phyloP scores from a whole-genome alignment of 2,329 filamentous ascomycete genomes.

The Orbilia brochopaga region DNA sequence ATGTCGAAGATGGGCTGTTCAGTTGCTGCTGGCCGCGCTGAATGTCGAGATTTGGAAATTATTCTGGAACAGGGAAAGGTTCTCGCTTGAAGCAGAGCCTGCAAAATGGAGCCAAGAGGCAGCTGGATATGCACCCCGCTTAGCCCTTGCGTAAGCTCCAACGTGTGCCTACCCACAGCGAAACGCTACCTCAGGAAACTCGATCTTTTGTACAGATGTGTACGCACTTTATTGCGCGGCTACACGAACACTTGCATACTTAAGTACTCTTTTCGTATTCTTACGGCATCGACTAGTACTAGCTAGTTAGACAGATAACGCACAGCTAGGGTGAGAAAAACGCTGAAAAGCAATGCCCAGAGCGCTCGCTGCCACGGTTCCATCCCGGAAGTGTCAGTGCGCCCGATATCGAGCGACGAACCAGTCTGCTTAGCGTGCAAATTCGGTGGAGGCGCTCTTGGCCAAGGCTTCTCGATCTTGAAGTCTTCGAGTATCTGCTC shows the following conservation, averaged over 20 bases:
- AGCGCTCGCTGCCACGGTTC: constrained; percentile 33
- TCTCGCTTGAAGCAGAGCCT: no score
- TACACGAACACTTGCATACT: not conserved
- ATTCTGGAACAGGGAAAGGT: no score
- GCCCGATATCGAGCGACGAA: constrained; percentile 27
- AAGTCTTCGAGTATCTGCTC: constrained; percentile 46
- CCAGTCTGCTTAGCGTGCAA: constrained; percentile 24
- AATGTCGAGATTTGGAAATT: no score
- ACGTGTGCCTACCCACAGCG: not conserved
- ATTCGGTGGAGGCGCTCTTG: constrained; percentile 19
- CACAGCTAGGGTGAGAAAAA: constrained; percentile 16
- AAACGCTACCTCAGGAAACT: not conserved
- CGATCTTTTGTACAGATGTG: not conserved
- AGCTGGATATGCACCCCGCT: not conserved
- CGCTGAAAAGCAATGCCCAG: constrained; percentile 13
- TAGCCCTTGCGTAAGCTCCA: not conserved
- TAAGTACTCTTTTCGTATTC: not conserved
- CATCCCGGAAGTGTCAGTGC: constrained; percentile 32
- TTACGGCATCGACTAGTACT: no score
- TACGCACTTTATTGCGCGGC: not conserved
- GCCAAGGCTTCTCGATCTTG: constrained; percentile 41
- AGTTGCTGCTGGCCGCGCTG: no score
- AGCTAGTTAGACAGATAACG: not conserved
- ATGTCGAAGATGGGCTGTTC: no score
- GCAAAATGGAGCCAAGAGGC: no score